These are phyloP conservation scores for Rhododendron molle DNA, from an alignment of 148 eudicot genomes.

Conservation along the genomic window DNA sequence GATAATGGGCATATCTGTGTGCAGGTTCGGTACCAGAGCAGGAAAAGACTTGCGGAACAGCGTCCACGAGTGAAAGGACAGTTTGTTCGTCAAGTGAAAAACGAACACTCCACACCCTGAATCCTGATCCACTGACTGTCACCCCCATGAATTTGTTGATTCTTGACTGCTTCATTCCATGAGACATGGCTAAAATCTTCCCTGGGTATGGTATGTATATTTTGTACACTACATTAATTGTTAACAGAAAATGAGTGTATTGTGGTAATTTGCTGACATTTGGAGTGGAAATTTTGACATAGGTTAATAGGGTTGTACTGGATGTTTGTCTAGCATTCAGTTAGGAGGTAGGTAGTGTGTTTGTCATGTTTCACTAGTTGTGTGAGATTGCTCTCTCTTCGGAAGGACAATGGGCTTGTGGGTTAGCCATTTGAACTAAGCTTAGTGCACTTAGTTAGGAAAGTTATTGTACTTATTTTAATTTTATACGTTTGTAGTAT, in stretches of 20 bases:
- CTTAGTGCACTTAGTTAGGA: background rate
- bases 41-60: conserved; percentile 90
- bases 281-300: background rate
- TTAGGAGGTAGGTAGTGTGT: background rate
- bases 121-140: background rate
- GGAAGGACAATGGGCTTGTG: background rate
- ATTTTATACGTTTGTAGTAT: background rate
- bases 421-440: too few species aligned
- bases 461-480: background rate
- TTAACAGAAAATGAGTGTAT: background rate
- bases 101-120: conserved; percentile 35
- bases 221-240: background rate
- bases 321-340: background rate
- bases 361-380: background rate
- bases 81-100: conserved; percentile 77
- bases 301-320: background rate
- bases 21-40: conserved; percentile 89
- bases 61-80: conserved; percentile 96
- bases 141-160: background rate
- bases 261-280: background rate
- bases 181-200: background rate
- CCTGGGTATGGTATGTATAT: background rate
- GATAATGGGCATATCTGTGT: conserved; percentile 8
- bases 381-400: background rate
- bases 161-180: background rate